phyloP scores from a whole-genome alignment of 169 alveolate species.

The Theileria parva region DNA sequence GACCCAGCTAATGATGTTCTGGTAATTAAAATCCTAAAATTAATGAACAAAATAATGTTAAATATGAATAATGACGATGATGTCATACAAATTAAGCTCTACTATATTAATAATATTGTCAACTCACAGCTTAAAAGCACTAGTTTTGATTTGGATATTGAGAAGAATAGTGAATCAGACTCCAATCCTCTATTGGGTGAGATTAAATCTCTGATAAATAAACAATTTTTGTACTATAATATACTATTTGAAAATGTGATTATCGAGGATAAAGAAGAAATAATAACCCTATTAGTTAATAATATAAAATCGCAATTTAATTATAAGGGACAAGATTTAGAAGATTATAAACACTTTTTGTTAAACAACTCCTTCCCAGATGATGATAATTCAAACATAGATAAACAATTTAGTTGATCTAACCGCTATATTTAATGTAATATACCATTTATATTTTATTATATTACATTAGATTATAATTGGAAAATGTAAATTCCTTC shows the following conservation, averaged over 20 bases:
- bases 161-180: not conserved
- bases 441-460: too few relatives aligned
- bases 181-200: not conserved
- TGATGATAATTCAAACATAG: not conserved
- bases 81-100: not conserved
- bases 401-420: too few relatives aligned
- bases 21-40: not conserved
- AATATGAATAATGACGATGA: constrained; percentile 2
- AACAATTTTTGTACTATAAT: not conserved
- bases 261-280: not conserved
- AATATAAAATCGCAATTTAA: not conserved
- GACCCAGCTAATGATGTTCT: not conserved
- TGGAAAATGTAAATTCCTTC: constrained; percentile 50
- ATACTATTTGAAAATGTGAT: not conserved
- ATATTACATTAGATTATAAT: too few relatives aligned
- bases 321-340: not conserved
- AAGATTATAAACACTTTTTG: not conserved
- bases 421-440: not conserved
- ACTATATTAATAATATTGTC: not conserved
- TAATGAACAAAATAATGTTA: not conserved
- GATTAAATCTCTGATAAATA: not conserved
- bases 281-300: not conserved
- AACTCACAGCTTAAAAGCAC: not conserved
- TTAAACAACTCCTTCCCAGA: not conserved
- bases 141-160: not conserved